Evolutionary conservation across 257 asterid species (phyloP).

Genomic region (Hygrophila difformis): DNA sequence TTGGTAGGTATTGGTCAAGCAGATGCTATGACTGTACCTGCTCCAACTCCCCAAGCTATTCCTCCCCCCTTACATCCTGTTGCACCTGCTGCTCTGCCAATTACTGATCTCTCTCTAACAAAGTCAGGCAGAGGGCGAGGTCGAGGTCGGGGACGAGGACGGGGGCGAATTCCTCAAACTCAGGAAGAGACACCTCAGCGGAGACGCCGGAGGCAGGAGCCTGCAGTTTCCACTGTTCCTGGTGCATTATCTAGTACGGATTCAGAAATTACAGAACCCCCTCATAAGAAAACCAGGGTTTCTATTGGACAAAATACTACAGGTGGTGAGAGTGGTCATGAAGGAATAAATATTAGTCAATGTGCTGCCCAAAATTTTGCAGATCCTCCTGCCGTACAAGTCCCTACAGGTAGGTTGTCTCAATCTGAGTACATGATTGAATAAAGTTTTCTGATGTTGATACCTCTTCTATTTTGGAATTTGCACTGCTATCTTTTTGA

Average conservation of each 20-base stretch:
- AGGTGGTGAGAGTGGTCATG: constrained; percentile 37
- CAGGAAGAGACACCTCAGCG: constrained; percentile 55
- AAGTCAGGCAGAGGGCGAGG: constrained; percentile 43
- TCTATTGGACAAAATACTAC: constrained; percentile 42
- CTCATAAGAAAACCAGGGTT: constrained; percentile 59
- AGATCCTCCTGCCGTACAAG: constrained; percentile 16
- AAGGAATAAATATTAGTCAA: constrained; percentile 27
- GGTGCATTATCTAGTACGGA: constrained; percentile 39
- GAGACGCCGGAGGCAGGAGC: constrained; percentile 63
- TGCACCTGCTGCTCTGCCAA: constrained; percentile 23
- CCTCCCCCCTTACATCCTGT: constrained; percentile 29
- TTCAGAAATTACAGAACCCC: constrained; percentile 36
- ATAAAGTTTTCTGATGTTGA: constrained; percentile 1
- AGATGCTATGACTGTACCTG: constrained; percentile 25
- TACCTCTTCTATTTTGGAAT: constrained; percentile 1
- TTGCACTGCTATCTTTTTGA: neutral
- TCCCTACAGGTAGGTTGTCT: constrained; percentile 24
- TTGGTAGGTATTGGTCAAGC: constrained; percentile 26
- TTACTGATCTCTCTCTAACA: constrained; percentile 27
- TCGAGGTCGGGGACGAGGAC: constrained; percentile 33
- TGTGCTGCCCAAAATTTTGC: constrained; percentile 24
- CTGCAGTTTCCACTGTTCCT: constrained; percentile 29
- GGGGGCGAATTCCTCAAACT: constrained; percentile 49
- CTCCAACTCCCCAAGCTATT: constrained; percentile 29
- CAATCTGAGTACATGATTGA: constrained; percentile 5